A percentile compares a stretch with the other conserved stretches of the same genome.
phyloP scores from a whole-genome alignment of 768 basidiomycete genomes.

The Tricholoma furcatifolium region DNA sequence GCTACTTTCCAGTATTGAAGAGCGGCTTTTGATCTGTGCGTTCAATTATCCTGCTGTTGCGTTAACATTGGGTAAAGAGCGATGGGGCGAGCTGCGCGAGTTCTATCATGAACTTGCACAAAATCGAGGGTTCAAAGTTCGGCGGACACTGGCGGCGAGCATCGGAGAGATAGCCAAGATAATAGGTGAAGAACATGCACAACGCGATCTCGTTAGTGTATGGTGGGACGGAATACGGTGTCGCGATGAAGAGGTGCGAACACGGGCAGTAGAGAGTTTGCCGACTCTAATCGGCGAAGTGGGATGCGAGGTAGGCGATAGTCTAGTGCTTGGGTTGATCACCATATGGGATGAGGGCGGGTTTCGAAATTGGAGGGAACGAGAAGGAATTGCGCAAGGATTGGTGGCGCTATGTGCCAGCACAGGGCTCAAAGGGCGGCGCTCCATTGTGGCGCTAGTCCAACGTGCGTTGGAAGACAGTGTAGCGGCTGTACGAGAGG shows the following conservation, averaged over 20 bases:
- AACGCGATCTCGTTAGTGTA: slow-evolving; percentile 65
- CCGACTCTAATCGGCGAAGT: slow-evolving; percentile 56
- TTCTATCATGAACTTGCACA: slow-evolving; percentile 65
- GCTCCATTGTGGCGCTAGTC: slow-evolving; percentile 54
- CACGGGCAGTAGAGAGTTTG: slow-evolving; percentile 68
- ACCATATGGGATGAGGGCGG: slow-evolving; percentile 55
- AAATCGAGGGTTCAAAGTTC: slow-evolving; percentile 62
- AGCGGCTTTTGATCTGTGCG: slow-evolving; percentile 75
- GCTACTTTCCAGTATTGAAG: slow-evolving; percentile 59
- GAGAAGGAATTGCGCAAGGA: slow-evolving; percentile 64
- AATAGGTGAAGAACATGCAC: slow-evolving; percentile 68
- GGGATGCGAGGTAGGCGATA: slow-evolving; percentile 42
- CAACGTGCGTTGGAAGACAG: slow-evolving; percentile 66
- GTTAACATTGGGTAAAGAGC: slow-evolving; percentile 69
- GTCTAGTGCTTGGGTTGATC: slow-evolving; percentile 45
- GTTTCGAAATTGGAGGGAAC: slow-evolving; percentile 75
- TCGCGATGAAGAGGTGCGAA: slow-evolving; percentile 69
- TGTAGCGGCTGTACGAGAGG: slow-evolving; percentile 84
- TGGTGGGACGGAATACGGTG: slow-evolving; percentile 61
- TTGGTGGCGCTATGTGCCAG: slow-evolving; percentile 48
- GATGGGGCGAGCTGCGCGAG: slow-evolving; percentile 74
- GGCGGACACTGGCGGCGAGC: slow-evolving; percentile 81
- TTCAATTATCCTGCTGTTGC: slow-evolving; percentile 93
- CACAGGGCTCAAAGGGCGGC: slow-evolving; percentile 40
- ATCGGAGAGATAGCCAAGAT: slow-evolving; percentile 88